Base-by-base conservation (phyloP, 2,329 filamentous ascomycete species). In the Penicillium janthinellum region DNA sequence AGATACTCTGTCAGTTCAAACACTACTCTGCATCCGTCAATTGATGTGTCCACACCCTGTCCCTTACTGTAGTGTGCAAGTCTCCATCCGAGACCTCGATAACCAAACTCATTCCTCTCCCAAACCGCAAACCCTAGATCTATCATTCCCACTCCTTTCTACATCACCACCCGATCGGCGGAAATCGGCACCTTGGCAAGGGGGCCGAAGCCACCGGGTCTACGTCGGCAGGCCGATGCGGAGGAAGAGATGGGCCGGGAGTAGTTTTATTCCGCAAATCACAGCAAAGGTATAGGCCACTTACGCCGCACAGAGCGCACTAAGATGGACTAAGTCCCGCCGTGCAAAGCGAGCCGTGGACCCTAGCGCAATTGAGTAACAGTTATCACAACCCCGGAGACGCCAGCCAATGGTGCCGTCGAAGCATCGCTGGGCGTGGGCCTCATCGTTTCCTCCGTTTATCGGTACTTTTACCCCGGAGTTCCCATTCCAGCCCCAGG, bases 401-500 rank as follows among this genome's bases (percentile, higher is more conserved):
- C 31, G 37, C 10, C 22, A 58, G 48, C 57, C 60, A 64, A 64
- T 64, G 38, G 54, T 34, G 48, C 25, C 22, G 5, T 12, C 42
- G 25, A 31, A 31, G 38, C 51, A 12, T 39, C 31, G 14, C 49
- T 5, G 14, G 8, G 20, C 7, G 49, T 31, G 31, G 22, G 20
- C 31, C 41, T 44, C 37, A 12, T 22, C 10, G n/a, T 54, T 47
- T 48, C 58, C 62, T 67, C 65, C 65, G 65, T 60, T 57, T 59
- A 62, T 64, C 65, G 65, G 58, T 63, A 64, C 57, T 67, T 66
- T 57, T 61, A 61, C 61, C 64, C 63, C 62, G 52, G 60, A 66
- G 57, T 63, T 63, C 31, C 17, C 25, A 35, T 55, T n/a, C 41
- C 51, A 56, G 54, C 52, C 63, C 58, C 51, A 58, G 15, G 52